Base-by-base conservation (phyloP, 1,284 basidiomycete genomes). In the Xerocomus cyaneibrunnescens region DNA sequence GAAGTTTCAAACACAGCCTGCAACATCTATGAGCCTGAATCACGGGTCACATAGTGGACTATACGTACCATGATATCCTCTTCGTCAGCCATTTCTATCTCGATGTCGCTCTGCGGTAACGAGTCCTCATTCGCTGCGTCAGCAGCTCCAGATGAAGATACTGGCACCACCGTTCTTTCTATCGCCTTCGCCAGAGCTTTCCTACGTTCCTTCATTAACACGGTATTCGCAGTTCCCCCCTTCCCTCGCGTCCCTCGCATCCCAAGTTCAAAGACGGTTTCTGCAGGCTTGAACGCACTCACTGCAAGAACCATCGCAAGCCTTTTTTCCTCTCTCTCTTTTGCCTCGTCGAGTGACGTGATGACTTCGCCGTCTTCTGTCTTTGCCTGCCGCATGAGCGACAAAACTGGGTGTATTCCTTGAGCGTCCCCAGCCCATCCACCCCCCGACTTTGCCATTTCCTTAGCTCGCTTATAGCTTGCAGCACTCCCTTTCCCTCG, bases 181-280 rank as follows among this genome's bases (percentile, higher is more conserved):
- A 70, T 75, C 3, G 85, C 84, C 65, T 84, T 89, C 25, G 73
- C 76, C 58, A 97, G 72, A 8, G 89, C 87, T 66, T 86, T 89
- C 57, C 95, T 77, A 16, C 96, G 78, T 59, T 92, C 86, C 69
- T 91, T 90, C 96, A 99, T 99, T 55, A 99, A 71, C 19, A 79
- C 74, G 3, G 85, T 80, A 48, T 81, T 86, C 8, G 78, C 80
- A 4, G 81, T 77, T 58, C 79, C 77, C 32, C 73, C 69, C 55
- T 84, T 87, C 1, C 89, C 88, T 54, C 88, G 83, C 2, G 79
- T 78, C 0, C 89, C 88, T 54, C 88, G 83, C 2, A 79, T 78
- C 0, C 92, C 93, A 22, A 97, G 78, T 71, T 99, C 96, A 54
- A 99, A 89, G 25, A 98, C 87, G 0, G 96, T 99, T 70, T 98